Percentiles rank a stretch among this genome's conserved stretches.
These are phyloP conservation scores for Naganishia sp. DNA, from an alignment of 1,284 basidiomycete genomes.

Conservation along the genomic window DNA sequence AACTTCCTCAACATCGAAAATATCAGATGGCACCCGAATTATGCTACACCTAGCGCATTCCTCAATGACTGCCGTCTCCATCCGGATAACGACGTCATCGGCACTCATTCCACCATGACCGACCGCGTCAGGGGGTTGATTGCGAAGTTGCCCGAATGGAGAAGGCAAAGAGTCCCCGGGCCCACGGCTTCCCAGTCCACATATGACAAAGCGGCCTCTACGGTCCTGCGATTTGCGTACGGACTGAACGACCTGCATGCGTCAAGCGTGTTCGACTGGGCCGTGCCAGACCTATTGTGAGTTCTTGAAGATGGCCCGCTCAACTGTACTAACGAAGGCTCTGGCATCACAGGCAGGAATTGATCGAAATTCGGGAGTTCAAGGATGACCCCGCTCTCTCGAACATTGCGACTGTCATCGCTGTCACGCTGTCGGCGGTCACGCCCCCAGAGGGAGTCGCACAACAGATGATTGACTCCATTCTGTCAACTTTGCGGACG, in stretches of 20 bases:
- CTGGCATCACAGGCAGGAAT: slow-evolving; percentile 13
- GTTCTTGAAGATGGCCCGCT: slow-evolving; percentile 44
- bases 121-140: slow-evolving; percentile 62
- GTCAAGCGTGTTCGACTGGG: slow-evolving; percentile 71
- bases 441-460: slow-evolving; percentile 56
- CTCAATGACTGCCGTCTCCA: slow-evolving; percentile 63
- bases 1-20: slow-evolving; percentile 68
- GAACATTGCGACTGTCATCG: slow-evolving; percentile 50
- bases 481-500: slow-evolving; percentile 36
- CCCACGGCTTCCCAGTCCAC: slow-evolving; percentile 78
- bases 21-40: slow-evolving; percentile 72
- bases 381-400: slow-evolving; percentile 21
- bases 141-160: slow-evolving; percentile 65
- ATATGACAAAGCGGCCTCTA: slow-evolving; percentile 81
- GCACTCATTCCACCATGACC: slow-evolving; percentile 66
- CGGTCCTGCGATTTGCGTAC: slow-evolving; percentile 73
- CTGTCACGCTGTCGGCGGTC: slow-evolving; percentile 55
- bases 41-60: slow-evolving; percentile 67
- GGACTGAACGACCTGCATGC: slow-evolving; percentile 73
- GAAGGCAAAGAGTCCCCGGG: slow-evolving; percentile 74
- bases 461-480: slow-evolving; percentile 52
- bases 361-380: slow-evolving; percentile 28
- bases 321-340: not conserved
- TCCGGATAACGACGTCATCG: slow-evolving; percentile 68
- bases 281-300: slow-evolving; percentile 68